Evolutionary conservation across 164 flowering plant genomes (phyloP).

Genomic region (Platanus orientalis): DNA sequence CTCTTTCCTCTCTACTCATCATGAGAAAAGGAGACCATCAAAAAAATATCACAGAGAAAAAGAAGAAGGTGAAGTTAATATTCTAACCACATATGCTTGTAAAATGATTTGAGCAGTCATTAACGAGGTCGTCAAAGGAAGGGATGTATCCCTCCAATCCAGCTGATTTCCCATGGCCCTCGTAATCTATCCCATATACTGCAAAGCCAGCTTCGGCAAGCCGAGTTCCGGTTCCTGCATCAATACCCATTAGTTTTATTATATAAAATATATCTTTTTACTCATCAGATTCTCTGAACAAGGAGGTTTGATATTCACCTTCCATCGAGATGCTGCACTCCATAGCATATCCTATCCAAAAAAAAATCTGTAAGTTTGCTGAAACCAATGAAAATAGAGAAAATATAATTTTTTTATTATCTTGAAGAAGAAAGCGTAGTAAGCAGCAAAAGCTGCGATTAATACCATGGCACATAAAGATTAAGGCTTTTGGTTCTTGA

Average conservation of each 20-base stretch:
- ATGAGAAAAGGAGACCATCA: background rate
- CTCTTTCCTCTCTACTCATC: constrained; percentile 46
- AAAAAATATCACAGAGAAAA: background rate
- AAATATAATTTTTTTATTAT: too few relatives aligned
- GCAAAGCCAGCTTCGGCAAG: constrained; percentile 75
- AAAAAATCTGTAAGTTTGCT: background rate
- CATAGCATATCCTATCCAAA: constrained; percentile 64
- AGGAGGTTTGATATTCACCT: constrained; percentile 26
- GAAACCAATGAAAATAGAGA: background rate
- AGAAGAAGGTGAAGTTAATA: background rate
- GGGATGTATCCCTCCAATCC: constrained; percentile 59
- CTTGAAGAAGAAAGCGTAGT: too few relatives aligned
- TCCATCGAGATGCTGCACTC: constrained; percentile 81
- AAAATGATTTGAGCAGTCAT: constrained; percentile 58
- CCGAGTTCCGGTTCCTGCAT: constrained; percentile 56
- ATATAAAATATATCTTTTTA: too few relatives aligned
- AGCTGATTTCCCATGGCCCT: constrained; percentile 87
- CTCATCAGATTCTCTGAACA: background rate
- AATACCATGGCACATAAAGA: constrained; percentile 59
- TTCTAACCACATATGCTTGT: constrained; percentile 53
- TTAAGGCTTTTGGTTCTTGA: constrained; percentile 57
- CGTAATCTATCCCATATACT: constrained; percentile 74
- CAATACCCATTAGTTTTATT: background rate
- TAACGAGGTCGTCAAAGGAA: constrained; percentile 53
- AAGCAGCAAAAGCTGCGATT: too few relatives aligned